These are phyloP conservation scores for Eleusine coracana DNA, from an alignment of 176 grass and related monocot genomes.

Conservation along the genomic window DNA sequence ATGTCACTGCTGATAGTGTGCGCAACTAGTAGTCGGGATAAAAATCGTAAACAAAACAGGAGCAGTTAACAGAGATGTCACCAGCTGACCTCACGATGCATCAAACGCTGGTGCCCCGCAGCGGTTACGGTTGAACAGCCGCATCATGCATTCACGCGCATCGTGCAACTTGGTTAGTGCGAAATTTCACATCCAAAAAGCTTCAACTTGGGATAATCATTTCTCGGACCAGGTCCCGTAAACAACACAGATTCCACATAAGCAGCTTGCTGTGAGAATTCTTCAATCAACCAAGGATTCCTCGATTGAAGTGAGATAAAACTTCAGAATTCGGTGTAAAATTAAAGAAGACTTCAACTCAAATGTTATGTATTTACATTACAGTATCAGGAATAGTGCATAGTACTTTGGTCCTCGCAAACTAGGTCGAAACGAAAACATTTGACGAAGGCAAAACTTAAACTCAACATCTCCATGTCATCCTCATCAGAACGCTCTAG, in stretches of 20 bases:
- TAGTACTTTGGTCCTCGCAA: not conserved
- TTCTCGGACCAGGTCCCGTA: too few relatives aligned
- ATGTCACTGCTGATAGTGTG: not conserved
- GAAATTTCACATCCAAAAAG: not conserved
- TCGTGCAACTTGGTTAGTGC: not conserved
- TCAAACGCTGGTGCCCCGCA: not conserved
- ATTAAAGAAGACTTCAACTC: not conserved
- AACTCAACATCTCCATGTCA: not conserved
- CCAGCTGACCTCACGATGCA: not conserved
- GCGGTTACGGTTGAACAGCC: not conserved
- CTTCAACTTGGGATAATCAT: not conserved
- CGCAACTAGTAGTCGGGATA: not conserved
- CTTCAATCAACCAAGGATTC: not conserved
- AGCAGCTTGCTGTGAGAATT: not conserved
- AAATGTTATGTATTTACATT: conserved; percentile 42
- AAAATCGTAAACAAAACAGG: not conserved
- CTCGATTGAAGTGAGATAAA: not conserved
- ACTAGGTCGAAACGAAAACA: not conserved
- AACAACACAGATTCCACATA: not conserved
- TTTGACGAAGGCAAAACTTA: not conserved
- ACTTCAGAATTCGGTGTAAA: not conserved
- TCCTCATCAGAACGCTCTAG: conserved; percentile 28
- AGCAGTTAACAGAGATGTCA: not conserved
- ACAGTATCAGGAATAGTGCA: not conserved
- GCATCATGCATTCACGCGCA: not conserved